These are phyloP conservation scores for Ophiostoma triangulosporum DNA, from an alignment of 2,329 filamentous ascomycete genomes.

Conservation along the genomic window DNA sequence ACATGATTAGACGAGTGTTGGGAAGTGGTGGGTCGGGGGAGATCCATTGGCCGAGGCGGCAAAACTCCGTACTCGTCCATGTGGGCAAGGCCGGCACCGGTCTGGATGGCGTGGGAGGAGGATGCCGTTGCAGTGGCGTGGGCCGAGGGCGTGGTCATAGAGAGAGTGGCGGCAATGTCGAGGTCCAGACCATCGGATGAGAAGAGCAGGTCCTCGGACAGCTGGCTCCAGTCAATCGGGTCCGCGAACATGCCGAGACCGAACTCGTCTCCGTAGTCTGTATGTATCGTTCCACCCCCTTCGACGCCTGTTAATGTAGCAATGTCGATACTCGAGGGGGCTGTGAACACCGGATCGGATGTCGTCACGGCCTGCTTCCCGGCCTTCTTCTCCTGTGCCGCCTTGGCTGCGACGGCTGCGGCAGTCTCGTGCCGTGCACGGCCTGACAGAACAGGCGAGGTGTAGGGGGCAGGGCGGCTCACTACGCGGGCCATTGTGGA, in stretches of 20 bases:
- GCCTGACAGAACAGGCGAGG: slow-evolving; percentile 5
- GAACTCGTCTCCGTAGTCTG: background rate
- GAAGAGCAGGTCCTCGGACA: slow-evolving; percentile 1
- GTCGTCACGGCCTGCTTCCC: slow-evolving; percentile 8
- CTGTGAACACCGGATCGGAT: slow-evolving; percentile 1
- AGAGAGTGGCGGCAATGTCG: slow-evolving; percentile 4
- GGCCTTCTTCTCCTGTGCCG: slow-evolving; percentile 7
- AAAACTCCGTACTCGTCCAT: slow-evolving; percentile 1
- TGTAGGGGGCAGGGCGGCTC: slow-evolving; percentile 9
- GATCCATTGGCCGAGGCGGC: slow-evolving; percentile 3
- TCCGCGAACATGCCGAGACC: slow-evolving; percentile 4
- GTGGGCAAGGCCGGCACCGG: background rate
- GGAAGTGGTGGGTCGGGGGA: background rate
- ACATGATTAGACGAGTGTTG: background rate
- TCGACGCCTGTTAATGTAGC: slow-evolving; percentile 3
- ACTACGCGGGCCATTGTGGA: background rate
- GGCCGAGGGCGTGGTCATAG: background rate
- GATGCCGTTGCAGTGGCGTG: background rate
- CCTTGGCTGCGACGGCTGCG: slow-evolving; percentile 6
- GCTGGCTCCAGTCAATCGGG: slow-evolving; percentile 10
- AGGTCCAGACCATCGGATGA: slow-evolving; percentile 8
- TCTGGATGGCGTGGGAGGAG: background rate
- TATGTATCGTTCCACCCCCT: background rate
- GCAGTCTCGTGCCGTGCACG: slow-evolving; percentile 7
- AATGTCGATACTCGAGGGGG: background rate